Evolutionary conservation across 257 asterid species (phyloP).

Genomic region (Solanum habrochaites): DNA sequence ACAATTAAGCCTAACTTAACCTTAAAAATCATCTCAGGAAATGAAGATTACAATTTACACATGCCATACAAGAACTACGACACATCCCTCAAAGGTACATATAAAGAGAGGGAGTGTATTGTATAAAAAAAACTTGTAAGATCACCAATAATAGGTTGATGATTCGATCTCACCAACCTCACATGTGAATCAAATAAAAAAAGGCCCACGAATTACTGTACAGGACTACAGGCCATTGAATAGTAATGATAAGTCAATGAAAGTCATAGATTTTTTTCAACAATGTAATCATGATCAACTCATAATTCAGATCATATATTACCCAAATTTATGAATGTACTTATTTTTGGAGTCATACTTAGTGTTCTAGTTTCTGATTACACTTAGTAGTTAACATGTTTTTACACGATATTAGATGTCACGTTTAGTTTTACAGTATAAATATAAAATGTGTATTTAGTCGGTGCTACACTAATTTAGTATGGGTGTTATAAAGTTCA

Average conservation of each 20-base stretch:
- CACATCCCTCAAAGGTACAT: not conserved
- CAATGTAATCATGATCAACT: not conserved
- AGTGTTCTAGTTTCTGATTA: not conserved
- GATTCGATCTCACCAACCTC: slow-evolving; percentile 31
- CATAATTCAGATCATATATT: not conserved
- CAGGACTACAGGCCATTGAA: slow-evolving; percentile 5
- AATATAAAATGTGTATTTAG: not conserved
- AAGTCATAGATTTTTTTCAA: not conserved
- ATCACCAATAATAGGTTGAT: slow-evolving; percentile 22
- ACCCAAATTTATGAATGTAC: not conserved
- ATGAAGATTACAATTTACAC: not conserved
- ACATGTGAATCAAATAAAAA: slow-evolving; percentile 21
- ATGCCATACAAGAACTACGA: not conserved
- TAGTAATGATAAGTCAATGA: slow-evolving; percentile 15
- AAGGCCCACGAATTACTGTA: slow-evolving; percentile 15
- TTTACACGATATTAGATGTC: not conserved
- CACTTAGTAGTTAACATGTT: not conserved
- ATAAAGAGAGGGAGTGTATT: not conserved
- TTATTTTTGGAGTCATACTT: not conserved
- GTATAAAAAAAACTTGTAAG: not conserved
- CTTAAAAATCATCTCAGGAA: not conserved
- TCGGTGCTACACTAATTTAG: not conserved
- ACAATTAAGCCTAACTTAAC: not conserved
- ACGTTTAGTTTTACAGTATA: not conserved
- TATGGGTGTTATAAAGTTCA: not conserved